These are phyloP conservation scores for Heterobasidion occidentale DNA, from an alignment of 1,284 basidiomycete genomes.

Conservation along the genomic window DNA sequence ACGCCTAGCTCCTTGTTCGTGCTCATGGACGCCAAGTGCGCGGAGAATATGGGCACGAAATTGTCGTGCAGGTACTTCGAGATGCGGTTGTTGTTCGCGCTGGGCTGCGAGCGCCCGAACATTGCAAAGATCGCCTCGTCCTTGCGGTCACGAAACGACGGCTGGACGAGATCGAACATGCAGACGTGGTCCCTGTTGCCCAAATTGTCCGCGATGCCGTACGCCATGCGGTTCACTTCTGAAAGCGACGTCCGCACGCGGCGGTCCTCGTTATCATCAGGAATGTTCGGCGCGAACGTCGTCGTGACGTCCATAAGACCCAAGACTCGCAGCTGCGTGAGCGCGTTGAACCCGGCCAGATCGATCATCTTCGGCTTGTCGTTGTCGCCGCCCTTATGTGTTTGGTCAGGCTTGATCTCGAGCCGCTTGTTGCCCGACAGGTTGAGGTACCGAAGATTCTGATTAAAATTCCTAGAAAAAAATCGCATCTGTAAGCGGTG, in stretches of 20 bases:
- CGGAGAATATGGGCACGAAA: conserved; percentile 57
- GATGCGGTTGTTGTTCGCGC: conserved; percentile 54
- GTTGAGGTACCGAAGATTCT: conserved; percentile 86
- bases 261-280: conserved; percentile 88
- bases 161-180: conserved; percentile 93
- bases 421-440: conserved; percentile 83
- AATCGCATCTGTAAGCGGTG: background rate
- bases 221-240: conserved; percentile 89
- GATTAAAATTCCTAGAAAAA: conserved; percentile 87
- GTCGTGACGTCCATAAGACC: conserved; percentile 98
- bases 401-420: conserved; percentile 70
- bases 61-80: conserved; percentile 80
- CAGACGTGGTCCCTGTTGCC: conserved; percentile 74
- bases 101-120: conserved; percentile 76
- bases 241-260: conserved; percentile 90
- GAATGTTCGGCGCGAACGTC: conserved; percentile 68
- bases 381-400: conserved; percentile 24
- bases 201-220: conserved; percentile 95
- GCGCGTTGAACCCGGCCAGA: conserved; percentile 83
- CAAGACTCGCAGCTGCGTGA: conserved; percentile 79
- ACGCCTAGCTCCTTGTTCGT: conserved; percentile 47
- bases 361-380: conserved; percentile 24
- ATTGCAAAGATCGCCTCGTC: conserved; percentile 94
- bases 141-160: conserved; percentile 71
- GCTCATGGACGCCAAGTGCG: conserved; percentile 49